Evolutionary conservation across 2,329 filamentous ascomycete genomes (phyloP).

Genomic region (Phaeosphaeriaceae sp.): DNA sequence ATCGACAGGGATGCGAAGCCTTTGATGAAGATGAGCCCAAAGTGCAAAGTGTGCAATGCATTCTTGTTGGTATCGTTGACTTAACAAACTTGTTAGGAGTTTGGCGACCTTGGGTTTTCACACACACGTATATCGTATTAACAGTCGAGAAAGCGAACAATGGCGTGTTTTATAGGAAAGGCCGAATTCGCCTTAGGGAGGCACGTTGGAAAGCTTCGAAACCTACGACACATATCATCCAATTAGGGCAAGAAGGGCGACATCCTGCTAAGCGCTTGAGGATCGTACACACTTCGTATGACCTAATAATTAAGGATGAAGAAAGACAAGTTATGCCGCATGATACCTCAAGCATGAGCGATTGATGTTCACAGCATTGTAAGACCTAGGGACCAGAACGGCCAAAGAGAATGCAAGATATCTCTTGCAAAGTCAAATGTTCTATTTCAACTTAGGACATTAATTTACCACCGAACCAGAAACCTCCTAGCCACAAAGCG

Average conservation of each 20-base stretch:
- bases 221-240: background rate
- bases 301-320: too few relatives aligned
- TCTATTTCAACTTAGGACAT: background rate
- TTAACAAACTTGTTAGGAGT: background rate
- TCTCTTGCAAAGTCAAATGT: too few relatives aligned
- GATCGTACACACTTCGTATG: too few relatives aligned
- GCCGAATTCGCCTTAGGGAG: background rate
- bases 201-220: background rate
- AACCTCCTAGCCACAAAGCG: conserved; percentile 54
- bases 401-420: too few relatives aligned
- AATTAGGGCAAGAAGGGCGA: too few relatives aligned
- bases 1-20: too few relatives aligned
- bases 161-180: background rate
- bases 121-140: background rate
- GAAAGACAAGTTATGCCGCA: too few relatives aligned
- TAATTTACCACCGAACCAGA: conserved; percentile 48
- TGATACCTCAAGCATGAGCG: too few relatives aligned
- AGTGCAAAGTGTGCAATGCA: background rate
- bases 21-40: background rate
- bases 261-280: too few relatives aligned
- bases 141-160: background rate
- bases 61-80: background rate
- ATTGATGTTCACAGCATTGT: too few relatives aligned
- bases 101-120: background rate
- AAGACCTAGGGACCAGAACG: too few relatives aligned